phyloP scores from a whole-genome alignment of 345 rosid species.

The Populus alba region DNA sequence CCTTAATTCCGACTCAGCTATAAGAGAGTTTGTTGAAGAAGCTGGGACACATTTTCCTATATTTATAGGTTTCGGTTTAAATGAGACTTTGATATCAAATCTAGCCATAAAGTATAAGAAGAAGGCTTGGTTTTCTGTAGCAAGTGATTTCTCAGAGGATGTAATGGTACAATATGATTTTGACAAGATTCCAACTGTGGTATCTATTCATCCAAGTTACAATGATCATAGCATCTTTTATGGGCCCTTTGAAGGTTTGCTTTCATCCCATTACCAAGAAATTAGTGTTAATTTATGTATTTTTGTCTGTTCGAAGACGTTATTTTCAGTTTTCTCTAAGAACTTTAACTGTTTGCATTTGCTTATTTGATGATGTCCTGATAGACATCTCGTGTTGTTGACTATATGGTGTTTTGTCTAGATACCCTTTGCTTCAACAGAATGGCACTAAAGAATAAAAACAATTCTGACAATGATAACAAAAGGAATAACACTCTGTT shows the following conservation, averaged over 20 bases:
- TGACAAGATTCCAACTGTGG: slow-evolving; percentile 79
- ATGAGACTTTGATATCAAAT: slow-evolving; percentile 46
- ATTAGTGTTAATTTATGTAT: neutral
- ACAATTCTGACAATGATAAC: neutral
- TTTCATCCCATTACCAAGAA: neutral
- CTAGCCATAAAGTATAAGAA: slow-evolving; percentile 73
- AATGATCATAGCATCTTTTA: slow-evolving; percentile 65
- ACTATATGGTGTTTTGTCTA: neutral
- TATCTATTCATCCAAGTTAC: slow-evolving; percentile 59
- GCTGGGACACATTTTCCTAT: slow-evolving; percentile 75
- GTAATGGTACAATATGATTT: slow-evolving; percentile 62
- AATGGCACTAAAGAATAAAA: neutral
- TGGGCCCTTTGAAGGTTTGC: slow-evolving; percentile 92
- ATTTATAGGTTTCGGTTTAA: slow-evolving; percentile 73
- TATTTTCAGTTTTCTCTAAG: neutral
- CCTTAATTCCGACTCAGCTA: slow-evolving; percentile 59
- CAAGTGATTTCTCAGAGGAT: slow-evolving; percentile 75
- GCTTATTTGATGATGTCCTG: neutral
- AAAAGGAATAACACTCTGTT: neutral
- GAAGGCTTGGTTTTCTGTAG: slow-evolving; percentile 92
- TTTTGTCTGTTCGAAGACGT: neutral
- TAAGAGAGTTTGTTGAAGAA: slow-evolving; percentile 61
- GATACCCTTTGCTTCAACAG: neutral
- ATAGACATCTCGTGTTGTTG: neutral
- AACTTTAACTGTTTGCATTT: neutral